These are phyloP conservation scores for Aegilops umbellulata DNA, from an alignment of 176 grass and related monocot species.

Conservation along the genomic window DNA sequence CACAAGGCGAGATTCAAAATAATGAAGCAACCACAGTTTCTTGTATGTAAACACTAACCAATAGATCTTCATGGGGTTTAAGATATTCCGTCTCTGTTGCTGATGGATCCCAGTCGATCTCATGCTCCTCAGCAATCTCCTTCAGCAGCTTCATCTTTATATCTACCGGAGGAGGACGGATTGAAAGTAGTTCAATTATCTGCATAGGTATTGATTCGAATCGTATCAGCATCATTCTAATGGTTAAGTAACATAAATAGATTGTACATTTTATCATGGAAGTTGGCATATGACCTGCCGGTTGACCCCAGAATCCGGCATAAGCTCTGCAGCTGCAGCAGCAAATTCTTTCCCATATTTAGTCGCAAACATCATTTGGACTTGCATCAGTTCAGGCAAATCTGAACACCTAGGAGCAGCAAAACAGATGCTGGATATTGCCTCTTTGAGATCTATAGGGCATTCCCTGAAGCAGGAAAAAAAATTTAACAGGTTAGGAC, in stretches of 20 bases:
- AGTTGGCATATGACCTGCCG: conserved; percentile 66
- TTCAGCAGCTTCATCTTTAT: conserved; percentile 89
- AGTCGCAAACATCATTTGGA: conserved; percentile 86
- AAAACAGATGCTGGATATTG: conserved; percentile 97
- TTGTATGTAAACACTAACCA: conserved; percentile 51
- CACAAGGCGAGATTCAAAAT: conserved; percentile 20
- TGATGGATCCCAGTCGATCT: conserved; percentile 94
- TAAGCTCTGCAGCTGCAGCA: conserved; percentile 67
- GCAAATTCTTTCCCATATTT: conserved; percentile 99
- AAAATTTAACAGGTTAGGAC: not conserved
- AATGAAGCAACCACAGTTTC: not conserved
- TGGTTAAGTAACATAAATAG: conserved; percentile 7
- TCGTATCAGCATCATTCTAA: conserved; percentile 3
- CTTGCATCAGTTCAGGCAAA: conserved; percentile 82
- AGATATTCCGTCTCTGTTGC: conserved; percentile 76
- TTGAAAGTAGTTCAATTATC: conserved; percentile 96
- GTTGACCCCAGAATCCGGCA: conserved; percentile 95
- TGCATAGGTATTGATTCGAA: conserved; percentile 34
- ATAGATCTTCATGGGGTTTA: conserved; percentile 89
- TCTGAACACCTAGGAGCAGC: conserved; percentile 94
- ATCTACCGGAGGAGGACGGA: conserved; percentile 76
- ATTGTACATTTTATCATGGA: not conserved
- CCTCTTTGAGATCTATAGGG: conserved; percentile 99
- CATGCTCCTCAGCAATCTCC: conserved; percentile 96
- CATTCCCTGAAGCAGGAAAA: conserved; percentile 68